Conservation (phyloP, 495 filamentous ascomycete species). For the Penicillium odoratum region DNA sequence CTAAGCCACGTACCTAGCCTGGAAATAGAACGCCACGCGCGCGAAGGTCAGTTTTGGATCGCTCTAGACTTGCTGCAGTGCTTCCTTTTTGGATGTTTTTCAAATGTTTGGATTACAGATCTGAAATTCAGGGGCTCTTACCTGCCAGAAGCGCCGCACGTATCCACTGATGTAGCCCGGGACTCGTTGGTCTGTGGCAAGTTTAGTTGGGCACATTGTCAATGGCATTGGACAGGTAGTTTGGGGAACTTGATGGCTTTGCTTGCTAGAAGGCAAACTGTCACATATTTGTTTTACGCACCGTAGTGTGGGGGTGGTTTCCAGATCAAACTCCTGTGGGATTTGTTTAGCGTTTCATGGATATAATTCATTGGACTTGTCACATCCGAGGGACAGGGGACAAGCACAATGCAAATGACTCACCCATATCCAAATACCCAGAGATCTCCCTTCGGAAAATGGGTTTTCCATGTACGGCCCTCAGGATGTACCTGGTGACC, state of each 20-base stretch:
- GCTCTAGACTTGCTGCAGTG: slow-evolving; percentile 1
- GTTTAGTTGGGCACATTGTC: background rate
- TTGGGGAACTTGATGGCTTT: background rate
- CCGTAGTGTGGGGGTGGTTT: slow-evolving; percentile 96
- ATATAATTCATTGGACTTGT: background rate
- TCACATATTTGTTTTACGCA: slow-evolving; percentile 43
- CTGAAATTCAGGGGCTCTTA: slow-evolving; percentile 2
- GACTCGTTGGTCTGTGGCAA: slow-evolving; percentile 67
- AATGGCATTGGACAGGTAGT: background rate
- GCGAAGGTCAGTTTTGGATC: slow-evolving; percentile 11
- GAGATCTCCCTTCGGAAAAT: slow-evolving; percentile 59
- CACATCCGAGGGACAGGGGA: background rate
- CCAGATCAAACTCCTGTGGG: slow-evolving; percentile 86
- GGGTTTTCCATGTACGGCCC: slow-evolving; percentile 43
- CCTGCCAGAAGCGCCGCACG: slow-evolving; percentile 98
- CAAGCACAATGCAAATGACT: slow-evolving; percentile 21
- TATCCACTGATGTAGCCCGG: slow-evolving; percentile 94
- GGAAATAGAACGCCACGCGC: slow-evolving; percentile 11
- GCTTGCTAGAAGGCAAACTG: background rate
- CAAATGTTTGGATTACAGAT: background rate
- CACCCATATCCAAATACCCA: slow-evolving; percentile 95
- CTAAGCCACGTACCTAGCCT: slow-evolving; percentile 36
- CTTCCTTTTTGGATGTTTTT: background rate
- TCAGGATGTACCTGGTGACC: slow-evolving; percentile 30
- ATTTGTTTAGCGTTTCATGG: slow-evolving; percentile 1